Base-by-base conservation (phyloP, 495 filamentous ascomycete species). In the Neurospora discreta region DNA sequence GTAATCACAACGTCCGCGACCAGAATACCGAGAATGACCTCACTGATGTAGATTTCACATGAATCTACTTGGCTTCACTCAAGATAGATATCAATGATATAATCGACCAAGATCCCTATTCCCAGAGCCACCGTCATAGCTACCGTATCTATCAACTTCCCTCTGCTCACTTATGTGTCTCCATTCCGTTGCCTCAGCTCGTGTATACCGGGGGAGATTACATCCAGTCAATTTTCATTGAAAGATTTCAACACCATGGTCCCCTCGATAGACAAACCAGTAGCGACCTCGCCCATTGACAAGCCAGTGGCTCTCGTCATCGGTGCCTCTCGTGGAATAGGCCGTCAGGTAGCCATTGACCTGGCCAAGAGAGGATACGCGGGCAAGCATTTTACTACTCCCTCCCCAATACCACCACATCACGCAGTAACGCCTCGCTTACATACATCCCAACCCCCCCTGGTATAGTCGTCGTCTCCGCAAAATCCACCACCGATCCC, bases 291-390 rank as follows among this genome's bases (percentile, higher is more conserved):
- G 20, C 58, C 26, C 52, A 69, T 39, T 44, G 71, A 60, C 41
- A 76, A 80, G 42, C 75, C 70, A 18, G 89, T 93, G 3, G 91
- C 91, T 9, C 81, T 94, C 4, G 83, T 94, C 20, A 84, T 94
- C 41, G 92, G 91, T 33, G 92, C 89, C 0, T 93, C 91, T 0
- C 82, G 92, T 40, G 92, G 92, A 18, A 95, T 95, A 69, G 92
- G 92, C 18, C 84, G 92, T 33, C 92, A 94, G 75, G 83, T 95
- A 40, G 91, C 92, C 68, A 87, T 95, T 76, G 89, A 91, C 75
- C 83, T 94, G 2, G 90, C 91, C 18, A 87, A 84, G 74, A 85
- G 89, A 68, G 89, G 89, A 30, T 95, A 95, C 74, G 81, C 85
- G 60, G 91, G 92, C 90, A 80, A 70, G 83, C 60, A 5, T 23